These are phyloP conservation scores for Fusarium sp. DNA, from an alignment of 2,329 filamentous ascomycete genomes.

Conservation along the genomic window DNA sequence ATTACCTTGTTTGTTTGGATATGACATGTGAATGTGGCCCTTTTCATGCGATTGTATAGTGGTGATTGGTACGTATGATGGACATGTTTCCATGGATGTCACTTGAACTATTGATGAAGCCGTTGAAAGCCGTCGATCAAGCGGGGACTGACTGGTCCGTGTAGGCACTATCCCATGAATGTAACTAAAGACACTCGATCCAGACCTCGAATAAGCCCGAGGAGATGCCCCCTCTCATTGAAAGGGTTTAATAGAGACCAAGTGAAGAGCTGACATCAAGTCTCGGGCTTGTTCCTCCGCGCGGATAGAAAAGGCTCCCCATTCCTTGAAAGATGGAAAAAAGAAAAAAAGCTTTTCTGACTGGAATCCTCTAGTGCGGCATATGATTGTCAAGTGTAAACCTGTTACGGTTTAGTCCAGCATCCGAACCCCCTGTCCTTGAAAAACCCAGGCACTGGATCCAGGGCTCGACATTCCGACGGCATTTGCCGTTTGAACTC, in stretches of 20 bases:
- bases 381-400: background rate
- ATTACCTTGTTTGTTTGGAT: background rate
- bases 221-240: background rate
- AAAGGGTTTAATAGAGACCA: background rate
- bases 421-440: background rate
- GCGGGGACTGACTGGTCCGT: background rate
- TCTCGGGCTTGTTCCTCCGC: background rate
- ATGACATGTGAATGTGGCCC: too few relatives aligned
- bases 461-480: background rate
- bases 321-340: too few relatives aligned
- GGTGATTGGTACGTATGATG: background rate
- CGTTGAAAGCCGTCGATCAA: background rate
- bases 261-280: background rate
- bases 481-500: background rate
- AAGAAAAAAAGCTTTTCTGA: background rate
- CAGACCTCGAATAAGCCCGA: background rate
- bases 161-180: background rate
- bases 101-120: background rate
- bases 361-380: background rate
- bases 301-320: background rate
- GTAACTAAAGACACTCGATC: background rate
- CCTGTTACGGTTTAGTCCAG: background rate
- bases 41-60: background rate
- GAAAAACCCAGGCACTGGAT: background rate
- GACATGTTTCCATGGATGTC: background rate